These are phyloP conservation scores for Colletotrichum caudatum DNA, from an alignment of 2,329 filamentous ascomycete species.

Conservation along the genomic window DNA sequence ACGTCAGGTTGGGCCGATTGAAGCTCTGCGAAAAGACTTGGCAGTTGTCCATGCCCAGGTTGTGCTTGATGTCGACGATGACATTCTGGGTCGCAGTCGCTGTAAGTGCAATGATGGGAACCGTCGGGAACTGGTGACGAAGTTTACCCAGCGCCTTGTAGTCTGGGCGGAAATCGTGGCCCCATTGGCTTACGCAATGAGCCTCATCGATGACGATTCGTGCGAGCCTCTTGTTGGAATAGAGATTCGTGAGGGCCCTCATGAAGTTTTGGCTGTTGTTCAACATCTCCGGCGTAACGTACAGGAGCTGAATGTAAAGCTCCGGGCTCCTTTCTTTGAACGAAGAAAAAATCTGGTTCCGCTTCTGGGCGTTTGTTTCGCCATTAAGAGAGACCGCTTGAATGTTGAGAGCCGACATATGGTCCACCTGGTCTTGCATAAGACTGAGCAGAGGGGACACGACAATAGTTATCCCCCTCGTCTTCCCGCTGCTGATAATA, in stretches of 20 bases:
- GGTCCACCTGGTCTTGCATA: conserved; percentile 96
- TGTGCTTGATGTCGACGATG: conserved; percentile 90
- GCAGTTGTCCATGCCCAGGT: conserved; percentile 84
- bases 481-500: conserved; percentile 83
- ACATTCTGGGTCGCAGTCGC: conserved; percentile 96
- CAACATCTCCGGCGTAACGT: conserved; percentile 97
- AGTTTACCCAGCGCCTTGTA: conserved; percentile 89
- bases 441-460: conserved; percentile 94
- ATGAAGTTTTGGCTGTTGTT: conserved; percentile 81
- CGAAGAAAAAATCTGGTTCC: conserved; percentile 73
- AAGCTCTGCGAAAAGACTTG: conserved; percentile 91
- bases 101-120: conserved; percentile 94
- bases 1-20: conserved; percentile 94
- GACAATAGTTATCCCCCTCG: conserved; percentile 88
- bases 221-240: conserved; percentile 79
- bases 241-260: conserved; percentile 73
- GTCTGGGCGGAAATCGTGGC: conserved; percentile 96
- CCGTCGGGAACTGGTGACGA: conserved; percentile 76
- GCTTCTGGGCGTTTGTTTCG: conserved; percentile 73
- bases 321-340: conserved; percentile 76
- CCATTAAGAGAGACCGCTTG: conserved; percentile 86
- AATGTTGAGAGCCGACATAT: conserved; percentile 80
- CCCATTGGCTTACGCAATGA: conserved; percentile 99
- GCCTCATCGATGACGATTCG: conserved; percentile 97
- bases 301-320: conserved; percentile 85